Percentiles rank a stretch among this genome's conserved stretches.
These are phyloP conservation scores for Colletotrichum sp. DNA, from an alignment of 2,329 filamentous ascomycete genomes.

Conservation along the genomic window DNA sequence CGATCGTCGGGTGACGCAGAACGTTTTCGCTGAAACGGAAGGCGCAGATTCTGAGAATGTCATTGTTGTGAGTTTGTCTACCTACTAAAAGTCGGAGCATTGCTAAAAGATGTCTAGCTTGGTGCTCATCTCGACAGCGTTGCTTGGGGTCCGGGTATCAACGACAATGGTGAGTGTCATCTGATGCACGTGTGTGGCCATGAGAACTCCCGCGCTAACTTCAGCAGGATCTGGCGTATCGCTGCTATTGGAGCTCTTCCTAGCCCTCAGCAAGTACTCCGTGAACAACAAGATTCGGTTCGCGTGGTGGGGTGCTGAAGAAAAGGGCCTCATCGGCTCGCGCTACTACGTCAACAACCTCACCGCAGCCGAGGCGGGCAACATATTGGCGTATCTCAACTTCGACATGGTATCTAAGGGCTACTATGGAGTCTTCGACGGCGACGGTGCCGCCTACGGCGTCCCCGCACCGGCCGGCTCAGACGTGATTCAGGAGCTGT, in stretches of 20 bases:
- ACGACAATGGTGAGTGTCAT: constrained; percentile 42
- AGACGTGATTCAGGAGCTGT: constrained; percentile 35
- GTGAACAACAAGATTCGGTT: constrained; percentile 44
- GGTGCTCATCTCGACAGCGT: constrained; percentile 50
- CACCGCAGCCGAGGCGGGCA: constrained; percentile 31
- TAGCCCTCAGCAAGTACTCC: constrained; percentile 37
- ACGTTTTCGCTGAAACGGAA: constrained; percentile 50
- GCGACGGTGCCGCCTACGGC: constrained; percentile 38
- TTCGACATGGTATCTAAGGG: constrained; percentile 45
- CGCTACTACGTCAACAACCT: constrained; percentile 42
- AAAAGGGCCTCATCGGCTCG: constrained; percentile 42
- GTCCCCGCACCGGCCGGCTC: constrained; percentile 38
- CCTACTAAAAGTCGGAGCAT: accelerated
- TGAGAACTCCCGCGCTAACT: background rate
- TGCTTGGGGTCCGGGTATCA: constrained; percentile 48
- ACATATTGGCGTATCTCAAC: constrained; percentile 43
- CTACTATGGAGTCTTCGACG: constrained; percentile 39
- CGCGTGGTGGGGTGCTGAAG: constrained; percentile 51
- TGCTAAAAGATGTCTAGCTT: constrained; percentile 22
- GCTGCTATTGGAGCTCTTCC: constrained; percentile 44
- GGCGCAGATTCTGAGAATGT: constrained; percentile 46
- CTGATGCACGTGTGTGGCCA: accelerated
- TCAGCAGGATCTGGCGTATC: constrained; percentile 37
- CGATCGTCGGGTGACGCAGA: constrained; percentile 45
- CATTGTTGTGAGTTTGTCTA: constrained; percentile 28